A percentile compares a stretch with the other conserved stretches of the same genome.
phyloP scores from a whole-genome alignment of 192 early-diverging fungal genomes.

The Coemansia biformis region DNA sequence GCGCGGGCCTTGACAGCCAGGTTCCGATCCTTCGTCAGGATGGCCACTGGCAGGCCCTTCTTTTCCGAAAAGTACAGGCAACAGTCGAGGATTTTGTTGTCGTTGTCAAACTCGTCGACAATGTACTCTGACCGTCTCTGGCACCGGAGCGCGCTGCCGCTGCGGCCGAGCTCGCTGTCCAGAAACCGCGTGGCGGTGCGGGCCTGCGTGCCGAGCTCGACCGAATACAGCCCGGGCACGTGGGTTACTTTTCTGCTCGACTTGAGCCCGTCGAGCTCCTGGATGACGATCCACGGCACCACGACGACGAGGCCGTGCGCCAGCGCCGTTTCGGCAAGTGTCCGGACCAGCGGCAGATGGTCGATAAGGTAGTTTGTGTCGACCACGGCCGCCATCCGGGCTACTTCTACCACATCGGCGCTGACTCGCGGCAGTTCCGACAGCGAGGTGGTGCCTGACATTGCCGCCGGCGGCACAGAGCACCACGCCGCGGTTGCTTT shows the following conservation, averaged over 20 bases:
- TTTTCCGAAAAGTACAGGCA: conserved; percentile 39
- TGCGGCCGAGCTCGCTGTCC: conserved; percentile 12
- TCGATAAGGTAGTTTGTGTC: conserved; percentile 46
- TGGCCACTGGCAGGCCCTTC: conserved; percentile 22
- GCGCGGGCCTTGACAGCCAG: conserved; percentile 33
- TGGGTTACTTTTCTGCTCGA: background rate
- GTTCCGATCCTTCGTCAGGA: conserved; percentile 36
- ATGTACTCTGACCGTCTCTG: conserved; percentile 41
- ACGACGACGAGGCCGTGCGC: conserved; percentile 15
- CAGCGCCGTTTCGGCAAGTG: conserved; percentile 10
- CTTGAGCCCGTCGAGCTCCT: conserved; percentile 42
- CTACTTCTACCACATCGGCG: conserved; percentile 10
- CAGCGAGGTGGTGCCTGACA: background rate
- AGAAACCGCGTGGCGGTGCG: conserved; percentile 36
- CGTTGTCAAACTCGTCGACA: conserved; percentile 16
- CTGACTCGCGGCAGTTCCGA: background rate
- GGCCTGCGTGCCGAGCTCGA: conserved; percentile 10
- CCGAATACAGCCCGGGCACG: background rate
- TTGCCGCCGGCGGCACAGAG: too few species aligned
- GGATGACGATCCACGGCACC: conserved; percentile 34
- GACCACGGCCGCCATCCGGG: conserved; percentile 22
- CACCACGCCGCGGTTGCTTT: too few species aligned
- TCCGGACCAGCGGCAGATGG: conserved; percentile 16
- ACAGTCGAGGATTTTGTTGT: conserved; percentile 44
- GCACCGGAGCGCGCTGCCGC: conserved; percentile 22